Evolutionary conservation across 306 rosid species (phyloP).

Genomic region (Gynostemma pentaphyllum): DNA sequence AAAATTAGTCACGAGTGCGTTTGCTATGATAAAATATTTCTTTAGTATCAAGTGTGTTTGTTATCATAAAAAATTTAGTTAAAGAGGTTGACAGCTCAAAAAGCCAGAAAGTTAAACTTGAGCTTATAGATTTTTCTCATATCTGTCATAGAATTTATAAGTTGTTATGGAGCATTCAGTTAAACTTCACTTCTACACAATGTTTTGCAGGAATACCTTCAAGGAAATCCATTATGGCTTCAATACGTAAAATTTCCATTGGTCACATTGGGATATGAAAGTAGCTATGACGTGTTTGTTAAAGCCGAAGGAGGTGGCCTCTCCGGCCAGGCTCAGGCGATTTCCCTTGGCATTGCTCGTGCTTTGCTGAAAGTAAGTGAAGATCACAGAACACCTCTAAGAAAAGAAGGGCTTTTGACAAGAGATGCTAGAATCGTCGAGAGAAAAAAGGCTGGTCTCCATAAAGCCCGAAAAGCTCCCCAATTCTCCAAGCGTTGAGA

Average conservation of each 20-base stretch:
- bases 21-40: no score
- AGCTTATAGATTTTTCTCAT: neutral
- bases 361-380: conserved; percentile 82
- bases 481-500: conserved; percentile 91
- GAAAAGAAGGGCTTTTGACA: conserved; percentile 80
- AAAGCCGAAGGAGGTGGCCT: conserved; percentile 95
- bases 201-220: conserved; percentile 69
- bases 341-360: conserved; percentile 88
- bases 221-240: conserved; percentile 90
- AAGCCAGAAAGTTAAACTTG: no score
- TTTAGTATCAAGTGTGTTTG: no score
- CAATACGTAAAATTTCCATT: conserved; percentile 72
- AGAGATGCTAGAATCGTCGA: conserved; percentile 93
- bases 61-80: no score
- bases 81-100: no score
- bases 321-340: conserved; percentile 96
- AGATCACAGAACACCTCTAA: conserved; percentile 67
- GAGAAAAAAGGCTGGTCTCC: conserved; percentile 90
- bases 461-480: conserved; percentile 99
- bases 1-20: no score
- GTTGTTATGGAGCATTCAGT: neutral
- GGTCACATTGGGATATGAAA: conserved; percentile 68
- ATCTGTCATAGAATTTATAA: neutral
- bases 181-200: neutral
- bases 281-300: conserved; percentile 72